These are phyloP conservation scores for Neurospora crassa DNA, from an alignment of 2,329 filamentous ascomycete species.

Conservation along the genomic window DNA sequence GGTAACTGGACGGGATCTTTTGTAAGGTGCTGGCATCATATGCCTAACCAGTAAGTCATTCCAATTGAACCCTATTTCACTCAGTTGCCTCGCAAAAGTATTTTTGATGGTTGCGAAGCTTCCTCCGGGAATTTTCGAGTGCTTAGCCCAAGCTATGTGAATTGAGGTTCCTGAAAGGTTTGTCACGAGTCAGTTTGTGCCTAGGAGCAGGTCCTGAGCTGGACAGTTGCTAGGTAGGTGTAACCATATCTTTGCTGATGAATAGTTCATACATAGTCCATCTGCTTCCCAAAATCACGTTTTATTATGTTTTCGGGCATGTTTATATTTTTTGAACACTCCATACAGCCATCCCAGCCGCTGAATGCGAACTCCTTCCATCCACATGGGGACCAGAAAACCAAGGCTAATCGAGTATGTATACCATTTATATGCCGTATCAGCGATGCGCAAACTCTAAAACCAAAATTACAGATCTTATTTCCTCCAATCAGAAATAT, in stretches of 20 bases:
- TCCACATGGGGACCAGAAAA: background rate
- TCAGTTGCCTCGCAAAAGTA: background rate
- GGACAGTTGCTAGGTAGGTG: background rate
- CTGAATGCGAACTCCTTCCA: background rate
- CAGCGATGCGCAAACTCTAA: background rate
- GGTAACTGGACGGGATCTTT: background rate
- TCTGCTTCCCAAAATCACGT: background rate
- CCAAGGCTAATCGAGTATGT: background rate
- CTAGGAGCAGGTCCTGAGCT: background rate
- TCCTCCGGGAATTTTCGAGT: background rate
- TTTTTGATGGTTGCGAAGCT: background rate
- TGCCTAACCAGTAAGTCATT: background rate
- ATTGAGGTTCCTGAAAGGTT: background rate
- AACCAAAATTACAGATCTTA: background rate
- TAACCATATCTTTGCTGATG: background rate
- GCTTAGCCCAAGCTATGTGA: background rate
- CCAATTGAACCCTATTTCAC: background rate
- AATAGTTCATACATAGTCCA: background rate
- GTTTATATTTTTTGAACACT: background rate
- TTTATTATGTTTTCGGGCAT: background rate
- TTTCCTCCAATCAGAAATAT: background rate
- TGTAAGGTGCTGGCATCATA: background rate
- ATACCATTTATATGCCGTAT: background rate
- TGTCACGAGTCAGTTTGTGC: background rate
- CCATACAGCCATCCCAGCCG: background rate